Evolutionary conservation across 768 basidiomycete species (phyloP).

Genomic region (Pisolithus sp.): DNA sequence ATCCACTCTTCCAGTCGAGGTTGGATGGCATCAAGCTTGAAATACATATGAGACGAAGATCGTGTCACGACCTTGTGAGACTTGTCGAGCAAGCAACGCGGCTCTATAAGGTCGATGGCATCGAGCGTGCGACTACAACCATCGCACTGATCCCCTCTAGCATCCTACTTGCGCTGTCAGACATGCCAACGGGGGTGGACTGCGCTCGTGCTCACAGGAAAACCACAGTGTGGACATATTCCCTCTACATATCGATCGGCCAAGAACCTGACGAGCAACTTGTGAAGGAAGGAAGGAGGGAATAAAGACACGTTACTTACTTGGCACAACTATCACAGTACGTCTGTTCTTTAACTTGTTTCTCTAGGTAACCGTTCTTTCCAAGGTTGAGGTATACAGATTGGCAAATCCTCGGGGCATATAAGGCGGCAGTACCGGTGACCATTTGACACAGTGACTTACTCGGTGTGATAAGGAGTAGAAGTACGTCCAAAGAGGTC

Average conservation of each 20-base stretch:
- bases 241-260: slow-evolving; percentile 98
- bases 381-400: slow-evolving; percentile 82
- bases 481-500: slow-evolving; percentile 97
- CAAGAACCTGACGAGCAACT: slow-evolving; percentile 56
- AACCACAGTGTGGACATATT: slow-evolving; percentile 90
- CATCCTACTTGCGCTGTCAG: slow-evolving; percentile 54
- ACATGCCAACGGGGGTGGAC: not conserved
- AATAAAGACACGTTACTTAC: slow-evolving; percentile 31
- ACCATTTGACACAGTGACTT: slow-evolving; percentile 14
- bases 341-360: slow-evolving; percentile 85
- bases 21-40: slow-evolving; percentile 80
- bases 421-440: not conserved
- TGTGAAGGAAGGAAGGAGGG: slow-evolving; percentile 2
- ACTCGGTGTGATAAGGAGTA: slow-evolving; percentile 86
- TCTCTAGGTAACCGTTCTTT: slow-evolving; percentile 68
- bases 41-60: slow-evolving; percentile 86
- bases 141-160: slow-evolving; percentile 98
- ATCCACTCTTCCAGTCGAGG: slow-evolving; percentile 85
- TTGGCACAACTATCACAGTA: slow-evolving; percentile 91
- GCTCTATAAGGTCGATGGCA: slow-evolving; percentile 87
- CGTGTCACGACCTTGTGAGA: slow-evolving; percentile 70
- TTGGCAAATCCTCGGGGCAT: slow-evolving; percentile 68
- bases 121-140: slow-evolving; percentile 87
- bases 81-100: slow-evolving; percentile 86
- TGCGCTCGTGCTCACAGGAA: slow-evolving; percentile 46